Evolutionary conservation across 129 eudicot species (phyloP).

Genomic region (Lactuca saligna): DNA sequence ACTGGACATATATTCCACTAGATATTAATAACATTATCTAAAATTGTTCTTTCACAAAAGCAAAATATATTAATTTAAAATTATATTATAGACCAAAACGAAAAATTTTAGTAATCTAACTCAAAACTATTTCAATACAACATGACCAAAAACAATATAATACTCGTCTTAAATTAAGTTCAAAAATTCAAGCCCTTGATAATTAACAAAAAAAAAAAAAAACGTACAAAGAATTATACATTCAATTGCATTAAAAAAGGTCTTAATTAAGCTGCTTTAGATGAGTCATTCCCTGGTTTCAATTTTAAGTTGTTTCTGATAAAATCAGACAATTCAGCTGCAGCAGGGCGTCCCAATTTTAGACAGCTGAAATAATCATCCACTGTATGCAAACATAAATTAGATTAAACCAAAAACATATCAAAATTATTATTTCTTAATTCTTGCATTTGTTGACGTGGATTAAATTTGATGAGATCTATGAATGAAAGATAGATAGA

Average conservation of each 20-base stretch:
- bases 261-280: slow-evolving; percentile 45
- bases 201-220: neutral
- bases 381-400: slow-evolving; percentile 36
- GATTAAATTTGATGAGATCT: neutral
- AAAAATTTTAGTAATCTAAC: too few species aligned
- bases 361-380: slow-evolving; percentile 73
- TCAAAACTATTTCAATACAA: too few species aligned
- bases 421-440: neutral
- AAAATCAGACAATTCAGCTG: slow-evolving; percentile 59
- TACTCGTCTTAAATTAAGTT: too few species aligned
- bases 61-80: too few species aligned
- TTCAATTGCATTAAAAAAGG: neutral
- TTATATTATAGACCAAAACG: too few species aligned
- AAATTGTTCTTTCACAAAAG: too few species aligned
- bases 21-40: too few species aligned
- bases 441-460: too few species aligned
- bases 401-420: neutral
- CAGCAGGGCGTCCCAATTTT: slow-evolving; percentile 77
- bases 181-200: too few species aligned
- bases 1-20: too few species aligned
- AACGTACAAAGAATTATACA: slow-evolving; percentile 7
- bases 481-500: neutral
- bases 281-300: slow-evolving; percentile 32
- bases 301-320: slow-evolving; percentile 52
- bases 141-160: too few species aligned